These are phyloP conservation scores for Dacryopinax primogenitus DNA, from an alignment of 768 basidiomycete species.

Conservation along the genomic window DNA sequence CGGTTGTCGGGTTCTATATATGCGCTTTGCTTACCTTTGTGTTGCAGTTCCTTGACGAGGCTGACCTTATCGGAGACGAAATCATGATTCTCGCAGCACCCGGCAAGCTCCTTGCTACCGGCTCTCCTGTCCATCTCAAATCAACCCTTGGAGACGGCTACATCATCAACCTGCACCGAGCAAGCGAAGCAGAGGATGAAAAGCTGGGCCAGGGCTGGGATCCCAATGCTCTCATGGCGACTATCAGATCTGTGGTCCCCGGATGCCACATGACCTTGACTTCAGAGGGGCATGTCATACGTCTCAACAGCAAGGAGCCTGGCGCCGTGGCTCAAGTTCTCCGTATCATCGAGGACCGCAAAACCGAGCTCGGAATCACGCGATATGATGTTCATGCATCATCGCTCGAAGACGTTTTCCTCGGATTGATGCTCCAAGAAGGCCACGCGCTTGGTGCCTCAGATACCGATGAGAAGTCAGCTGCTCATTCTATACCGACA, in stretches of 20 bases:
- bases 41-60: conserved; percentile 58
- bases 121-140: conserved; percentile 63
- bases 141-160: conserved; percentile 60
- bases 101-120: conserved; percentile 59
- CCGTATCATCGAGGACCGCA: conserved; percentile 39
- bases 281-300: conserved; percentile 16
- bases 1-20: conserved; percentile 18
- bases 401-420: conserved; percentile 71
- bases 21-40: background rate
- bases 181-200: conserved; percentile 22
- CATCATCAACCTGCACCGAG: conserved; percentile 37
- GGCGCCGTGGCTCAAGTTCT: conserved; percentile 43
- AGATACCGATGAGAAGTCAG: conserved; percentile 16
- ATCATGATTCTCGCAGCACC: conserved; percentile 65
- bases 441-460: background rate
- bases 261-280: conserved; percentile 33
- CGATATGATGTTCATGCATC: conserved; percentile 60
- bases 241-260: conserved; percentile 19
- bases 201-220: conserved; percentile 10
- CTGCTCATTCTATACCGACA: conserved; percentile 32
- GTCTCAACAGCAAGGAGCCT: conserved; percentile 47
- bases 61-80: conserved; percentile 61
- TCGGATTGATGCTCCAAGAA: conserved; percentile 43
- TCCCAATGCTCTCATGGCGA: conserved; percentile 11
- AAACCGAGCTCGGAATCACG: conserved; percentile 28